Evolutionary conservation across 495 filamentous ascomycete genomes (phyloP), one percentile per base, ranked within the genome.

Genomic region (Aspergillus nidulans): DNA sequence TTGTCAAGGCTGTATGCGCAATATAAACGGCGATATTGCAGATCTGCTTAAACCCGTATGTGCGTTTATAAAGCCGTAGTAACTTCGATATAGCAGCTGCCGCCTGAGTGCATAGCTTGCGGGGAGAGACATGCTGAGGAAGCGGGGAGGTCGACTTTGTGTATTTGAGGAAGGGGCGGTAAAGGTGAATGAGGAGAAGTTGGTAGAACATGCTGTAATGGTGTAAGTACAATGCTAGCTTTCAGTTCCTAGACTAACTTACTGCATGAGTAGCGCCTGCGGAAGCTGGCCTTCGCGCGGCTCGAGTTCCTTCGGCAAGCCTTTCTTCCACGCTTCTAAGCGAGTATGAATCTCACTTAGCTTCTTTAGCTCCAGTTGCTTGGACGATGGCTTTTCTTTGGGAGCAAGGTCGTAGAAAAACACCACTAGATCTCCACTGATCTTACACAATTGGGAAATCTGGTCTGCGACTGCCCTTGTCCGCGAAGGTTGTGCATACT

Each of bases 21-120:
- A 98, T 97, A 70, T 98, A 98, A 9, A 96, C 91, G 13, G 85
- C 91, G 53, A 97, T 87, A 62, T 97, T 97, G 69, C 88, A 92
- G 46, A 98, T 96, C 67, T 96, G 92, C 13, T 88, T 83, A 10
- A 97, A 77, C 19, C 92, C 90, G 57, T 96, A 92, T 9, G 86
- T 84, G 52, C 92, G 88, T 69, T 95, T 96, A 71, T 98, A 98
- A 16, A 96, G 79, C 0, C 94, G 85, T 68, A 97, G 84, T 4
- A 95, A 77, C 63, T 97, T 97, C 0, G 92, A 96, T 45, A 97
- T 92, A 45, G 82, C 84, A 5, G 84, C 83, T 1, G 94, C 92
- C 12, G 94, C 91, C 62, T 91, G 87, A 2, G 89, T 91, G 73
- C 94, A 95, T 40, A 94, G 81, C 62, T 90, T 90, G 30, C 95